phyloP scores from a whole-genome alignment of 768 basidiomycete genomes.

The Tubosaeta brunneosetosa region DNA sequence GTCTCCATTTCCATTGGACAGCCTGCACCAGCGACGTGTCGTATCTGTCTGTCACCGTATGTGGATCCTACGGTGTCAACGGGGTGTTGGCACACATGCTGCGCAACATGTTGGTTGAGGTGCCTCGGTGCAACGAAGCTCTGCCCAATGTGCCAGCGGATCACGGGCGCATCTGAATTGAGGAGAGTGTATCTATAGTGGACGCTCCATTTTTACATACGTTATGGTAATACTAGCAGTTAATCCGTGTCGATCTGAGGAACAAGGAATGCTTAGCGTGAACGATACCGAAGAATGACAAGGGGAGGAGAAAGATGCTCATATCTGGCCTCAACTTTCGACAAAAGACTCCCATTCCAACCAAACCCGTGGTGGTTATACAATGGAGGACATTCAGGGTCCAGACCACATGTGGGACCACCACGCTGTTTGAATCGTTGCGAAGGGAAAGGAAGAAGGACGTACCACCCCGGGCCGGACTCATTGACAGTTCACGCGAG shows the following conservation, averaged over 20 bases:
- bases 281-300: neutral
- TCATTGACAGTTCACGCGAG: neutral
- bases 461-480: constrained; percentile 26
- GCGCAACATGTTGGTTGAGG: constrained; percentile 78
- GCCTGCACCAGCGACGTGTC: constrained; percentile 43
- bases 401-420: constrained; percentile 2
- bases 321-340: constrained; percentile 88
- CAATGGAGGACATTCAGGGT: constrained; percentile 31
- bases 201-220: neutral
- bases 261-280: constrained; percentile 4
- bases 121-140: constrained; percentile 78
- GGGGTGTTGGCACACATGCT: constrained; percentile 87
- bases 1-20: constrained; percentile 7
- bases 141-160: constrained; percentile 85
- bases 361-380: constrained; percentile 48
- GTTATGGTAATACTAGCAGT: constrained; percentile 2
- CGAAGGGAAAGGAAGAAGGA: constrained; percentile 6
- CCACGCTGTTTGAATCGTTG: neutral
- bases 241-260: constrained; percentile 4
- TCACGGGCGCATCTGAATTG: constrained; percentile 71
- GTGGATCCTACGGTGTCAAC: constrained; percentile 75
- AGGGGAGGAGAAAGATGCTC: constrained; percentile 35
- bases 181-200: constrained; percentile 65
- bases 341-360: constrained; percentile 46
- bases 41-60: constrained; percentile 77